These are phyloP conservation scores for Boletus fagicola DNA, from an alignment of 768 basidiomycete species.

Conservation along the genomic window DNA sequence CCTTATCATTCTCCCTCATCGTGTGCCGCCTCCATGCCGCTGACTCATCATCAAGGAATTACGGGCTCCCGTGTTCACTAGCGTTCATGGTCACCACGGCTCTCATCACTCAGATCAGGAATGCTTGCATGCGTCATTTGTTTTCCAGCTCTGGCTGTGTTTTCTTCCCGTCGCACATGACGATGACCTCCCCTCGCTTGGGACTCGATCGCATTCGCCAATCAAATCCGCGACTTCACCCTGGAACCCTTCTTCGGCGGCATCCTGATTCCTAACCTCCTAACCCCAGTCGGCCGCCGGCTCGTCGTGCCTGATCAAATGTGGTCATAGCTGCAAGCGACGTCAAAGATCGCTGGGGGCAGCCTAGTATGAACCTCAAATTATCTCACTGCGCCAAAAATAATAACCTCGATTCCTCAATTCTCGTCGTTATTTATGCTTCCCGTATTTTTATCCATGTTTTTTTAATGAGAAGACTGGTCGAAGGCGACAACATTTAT, in stretches of 20 bases:
- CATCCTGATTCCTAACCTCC: not conserved
- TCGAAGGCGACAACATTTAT: not conserved
- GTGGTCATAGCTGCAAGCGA: conserved; percentile 21
- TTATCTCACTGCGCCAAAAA: conserved; percentile 32
- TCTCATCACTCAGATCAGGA: conserved; percentile 17
- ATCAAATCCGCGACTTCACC: not conserved
- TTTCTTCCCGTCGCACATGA: conserved; percentile 2
- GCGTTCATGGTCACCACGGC: conserved; percentile 1
- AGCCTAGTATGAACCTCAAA: conserved; percentile 16
- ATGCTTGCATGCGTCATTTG: not conserved
- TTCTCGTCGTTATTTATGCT: conserved; percentile 21
- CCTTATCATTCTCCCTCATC: conserved; percentile 4
- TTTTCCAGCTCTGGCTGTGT: conserved; percentile 1
- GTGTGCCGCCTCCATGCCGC: not conserved
- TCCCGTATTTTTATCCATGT: conserved; percentile 24
- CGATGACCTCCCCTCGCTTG: not conserved
- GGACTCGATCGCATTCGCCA: not conserved
- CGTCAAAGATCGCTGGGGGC: conserved; percentile 21
- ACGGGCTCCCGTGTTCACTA: conserved; percentile 20
- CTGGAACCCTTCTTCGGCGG: conserved; percentile 16
- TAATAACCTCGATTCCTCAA: conserved; percentile 26
- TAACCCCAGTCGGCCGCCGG: conserved; percentile 7
- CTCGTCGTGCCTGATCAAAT: conserved; percentile 30
- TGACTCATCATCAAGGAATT: conserved; percentile 14
- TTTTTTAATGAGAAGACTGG: not conserved